phyloP scores from a whole-genome alignment of 2,329 filamentous ascomycete species.

The Lasiodiplodia theobromae region DNA sequence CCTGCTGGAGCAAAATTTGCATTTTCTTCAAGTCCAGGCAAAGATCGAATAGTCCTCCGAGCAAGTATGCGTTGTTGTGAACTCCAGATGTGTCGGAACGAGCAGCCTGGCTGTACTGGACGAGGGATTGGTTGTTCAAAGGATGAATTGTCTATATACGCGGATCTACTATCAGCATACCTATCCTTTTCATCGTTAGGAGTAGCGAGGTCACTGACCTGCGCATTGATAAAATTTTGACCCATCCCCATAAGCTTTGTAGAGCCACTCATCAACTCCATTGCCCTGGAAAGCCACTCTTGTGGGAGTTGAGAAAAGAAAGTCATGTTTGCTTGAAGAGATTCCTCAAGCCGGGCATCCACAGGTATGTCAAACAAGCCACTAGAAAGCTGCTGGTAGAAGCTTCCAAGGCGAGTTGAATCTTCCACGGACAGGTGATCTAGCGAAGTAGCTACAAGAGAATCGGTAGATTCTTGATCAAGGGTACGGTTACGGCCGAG shows the following conservation, averaged over 20 bases:
- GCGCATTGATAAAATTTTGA: constrained; percentile 29
- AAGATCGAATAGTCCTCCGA: constrained; percentile 25
- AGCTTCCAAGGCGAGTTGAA: constrained; percentile 37
- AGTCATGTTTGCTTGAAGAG: constrained; percentile 5
- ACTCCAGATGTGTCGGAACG: background rate
- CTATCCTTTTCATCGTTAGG: constrained; percentile 14
- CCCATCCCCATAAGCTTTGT: background rate
- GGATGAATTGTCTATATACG: constrained; percentile 52
- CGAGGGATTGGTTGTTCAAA: constrained; percentile 53
- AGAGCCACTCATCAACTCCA: background rate
- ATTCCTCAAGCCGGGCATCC: background rate
- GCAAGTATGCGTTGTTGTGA: constrained; percentile 10
- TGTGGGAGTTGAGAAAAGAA: constrained; percentile 44
- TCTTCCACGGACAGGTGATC: constrained; percentile 49
- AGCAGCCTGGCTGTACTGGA: constrained; percentile 37
- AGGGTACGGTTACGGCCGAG: constrained; percentile 27
- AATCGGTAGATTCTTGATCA: constrained; percentile 19
- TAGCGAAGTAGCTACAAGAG: constrained; percentile 37
- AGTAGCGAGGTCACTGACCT: constrained; percentile 33
- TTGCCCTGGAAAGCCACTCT: constrained; percentile 7
- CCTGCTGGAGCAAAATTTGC: constrained; percentile 1
- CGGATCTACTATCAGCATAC: constrained; percentile 27
- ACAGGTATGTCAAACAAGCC: constrained; percentile 26
- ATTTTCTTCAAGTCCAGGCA: constrained; percentile 23
- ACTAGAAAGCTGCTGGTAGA: constrained; percentile 39